Conservation (phyloP, 177 flowering plant species). For the Vitis hybrid region DNA sequence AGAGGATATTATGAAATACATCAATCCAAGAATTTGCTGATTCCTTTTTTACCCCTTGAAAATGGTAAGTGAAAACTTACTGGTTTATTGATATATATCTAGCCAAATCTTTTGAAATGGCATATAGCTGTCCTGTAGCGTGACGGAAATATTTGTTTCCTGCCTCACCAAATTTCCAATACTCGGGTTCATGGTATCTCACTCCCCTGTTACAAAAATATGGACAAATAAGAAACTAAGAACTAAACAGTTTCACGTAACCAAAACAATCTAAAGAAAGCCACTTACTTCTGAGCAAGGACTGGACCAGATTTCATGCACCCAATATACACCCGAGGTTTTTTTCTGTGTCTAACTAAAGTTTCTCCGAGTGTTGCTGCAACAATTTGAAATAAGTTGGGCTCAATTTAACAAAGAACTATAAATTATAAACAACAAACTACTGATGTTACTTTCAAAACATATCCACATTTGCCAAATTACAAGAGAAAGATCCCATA, state of each 20-base stretch:
- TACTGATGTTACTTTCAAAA: neutral
- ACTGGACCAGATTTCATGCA: conserved; percentile 62
- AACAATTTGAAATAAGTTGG: conserved; percentile 1
- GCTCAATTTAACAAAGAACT: neutral
- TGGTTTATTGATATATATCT: conserved; percentile 51
- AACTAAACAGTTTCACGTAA: neutral
- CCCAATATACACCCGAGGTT: conserved; percentile 37
- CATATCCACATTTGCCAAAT: neutral
- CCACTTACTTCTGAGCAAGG: conserved; percentile 43
- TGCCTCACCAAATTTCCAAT: conserved; percentile 58
- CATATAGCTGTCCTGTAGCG: conserved; percentile 54
- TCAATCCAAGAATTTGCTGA: too few species aligned
- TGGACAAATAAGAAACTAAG: neutral
- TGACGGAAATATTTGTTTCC: conserved; percentile 56
- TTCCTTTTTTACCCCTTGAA: neutral
- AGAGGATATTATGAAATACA: neutral
- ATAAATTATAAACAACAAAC: neutral
- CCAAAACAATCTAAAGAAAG: neutral
- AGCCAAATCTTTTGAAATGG: conserved; percentile 54
- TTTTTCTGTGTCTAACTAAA: conserved; percentile 41
- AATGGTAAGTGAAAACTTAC: conserved; percentile 21
- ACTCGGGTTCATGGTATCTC: conserved; percentile 55
- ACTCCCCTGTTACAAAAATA: conserved; percentile 42
- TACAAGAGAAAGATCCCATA: neutral
- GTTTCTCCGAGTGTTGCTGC: conserved; percentile 54